Evolutionary conservation across 2,329 filamentous ascomycete species (phyloP), one percentile per base, ranked within the genome.

Genomic region (Colletotrichum limetticola): DNA sequence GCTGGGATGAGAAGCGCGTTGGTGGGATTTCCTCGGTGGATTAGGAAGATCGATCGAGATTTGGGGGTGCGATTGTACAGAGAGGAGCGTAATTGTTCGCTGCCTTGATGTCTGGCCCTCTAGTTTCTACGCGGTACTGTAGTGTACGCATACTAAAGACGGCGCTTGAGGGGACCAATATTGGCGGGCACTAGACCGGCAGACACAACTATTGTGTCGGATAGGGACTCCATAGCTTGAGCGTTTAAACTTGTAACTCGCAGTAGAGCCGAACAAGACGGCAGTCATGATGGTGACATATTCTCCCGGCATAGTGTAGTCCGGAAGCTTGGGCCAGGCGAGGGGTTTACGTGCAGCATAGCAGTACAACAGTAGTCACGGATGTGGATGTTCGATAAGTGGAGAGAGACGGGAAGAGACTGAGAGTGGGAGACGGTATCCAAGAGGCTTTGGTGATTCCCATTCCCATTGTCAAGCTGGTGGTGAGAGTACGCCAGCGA

Each of bases 401-500:
- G 58, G 58, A 19, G 58, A 60, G 35, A 28, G 19, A 14, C 4
- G 42, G 37, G 35, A 60, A 46, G 58, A 35, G 42, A 49, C 42
- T n/a, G 42, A 9, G 42, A 11, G 8, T 49, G 42, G 19, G 42
- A 49, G 42, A n/a, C 19, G 19, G 42, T 49, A n/a, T 56, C 22
- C 58, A n/a, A 26, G 28, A 26, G 35, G 58, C 37, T 30, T 22
- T 24, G 58, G 35, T 49, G 58, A 72, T 63, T 63, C 52, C 16
- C 58, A 63, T 63, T 46, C 53, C 52, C 64, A 19, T 37, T 68
- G 69, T 68, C 42, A 64, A 53, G 66, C 53, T 53, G 57, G 70
- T 69, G 66, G 70, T 72, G 69, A 67, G 63, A 69, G 66, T 68
- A 49, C 58, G 66, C 66, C 46, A 56, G 57, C 42, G 52, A 22